These are phyloP conservation scores for Skeletonema potamos DNA, from an alignment of 108 stramenopile genomes.

Conservation along the genomic window DNA sequence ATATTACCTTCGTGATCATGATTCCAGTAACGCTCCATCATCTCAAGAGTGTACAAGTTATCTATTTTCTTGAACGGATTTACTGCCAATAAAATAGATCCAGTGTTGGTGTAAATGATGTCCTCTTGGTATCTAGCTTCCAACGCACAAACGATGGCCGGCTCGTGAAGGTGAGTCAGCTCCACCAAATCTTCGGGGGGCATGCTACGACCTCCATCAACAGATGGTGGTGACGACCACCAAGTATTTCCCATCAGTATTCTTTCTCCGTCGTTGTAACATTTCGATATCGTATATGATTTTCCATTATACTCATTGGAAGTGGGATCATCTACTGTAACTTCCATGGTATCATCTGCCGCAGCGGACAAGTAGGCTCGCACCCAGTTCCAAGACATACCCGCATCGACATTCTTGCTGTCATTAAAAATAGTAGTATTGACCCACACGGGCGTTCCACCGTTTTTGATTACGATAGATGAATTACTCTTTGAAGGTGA, in stretches of 20 bases:
- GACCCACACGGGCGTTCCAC: conserved; percentile 36
- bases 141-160: conserved; percentile 77
- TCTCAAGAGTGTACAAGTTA: conserved; percentile 19
- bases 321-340: conserved; percentile 12
- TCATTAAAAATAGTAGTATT: conserved; percentile 21
- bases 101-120: conserved; percentile 89
- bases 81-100: conserved; percentile 86
- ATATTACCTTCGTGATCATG: conserved; percentile 8
- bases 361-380: conserved; percentile 16
- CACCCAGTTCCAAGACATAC: conserved; percentile 32
- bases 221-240: conserved; percentile 16
- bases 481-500: neutral
- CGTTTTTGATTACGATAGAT: conserved; percentile 5
- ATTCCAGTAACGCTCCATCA: conserved; percentile 26
- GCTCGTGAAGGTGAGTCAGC: conserved; percentile 87
- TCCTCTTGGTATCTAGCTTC: conserved; percentile 58
- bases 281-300: conserved; percentile 14
- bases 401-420: neutral
- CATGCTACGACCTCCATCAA: conserved; percentile 9
- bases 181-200: conserved; percentile 68
- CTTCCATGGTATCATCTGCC: conserved; percentile 18
- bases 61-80: conserved; percentile 84
- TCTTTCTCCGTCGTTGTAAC: conserved; percentile 14
- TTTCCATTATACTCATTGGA: conserved; percentile 9
- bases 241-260: conserved; percentile 39